phyloP scores from a whole-genome alignment of 805 yeast species.

The Debaryomyces tyrocola region DNA sequence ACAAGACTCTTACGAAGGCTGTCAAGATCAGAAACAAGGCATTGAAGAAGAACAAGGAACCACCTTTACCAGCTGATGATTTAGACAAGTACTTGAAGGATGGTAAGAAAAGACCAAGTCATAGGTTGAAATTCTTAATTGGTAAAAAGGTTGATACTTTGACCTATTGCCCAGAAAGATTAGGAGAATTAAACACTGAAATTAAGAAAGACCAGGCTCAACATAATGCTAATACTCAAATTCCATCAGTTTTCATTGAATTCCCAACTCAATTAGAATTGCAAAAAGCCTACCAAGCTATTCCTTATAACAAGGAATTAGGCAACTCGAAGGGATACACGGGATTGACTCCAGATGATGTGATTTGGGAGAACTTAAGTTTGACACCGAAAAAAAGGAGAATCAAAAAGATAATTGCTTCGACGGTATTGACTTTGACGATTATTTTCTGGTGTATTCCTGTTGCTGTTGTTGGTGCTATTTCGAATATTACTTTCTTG shows the following conservation, averaged over 20 bases:
- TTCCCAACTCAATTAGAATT: conserved; percentile 84
- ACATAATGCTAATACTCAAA: conserved; percentile 50
- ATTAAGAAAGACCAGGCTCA: conserved; percentile 58
- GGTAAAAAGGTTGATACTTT: conserved; percentile 88
- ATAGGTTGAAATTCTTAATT: conserved; percentile 64
- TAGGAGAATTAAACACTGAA: conserved; percentile 68
- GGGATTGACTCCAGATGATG: conserved; percentile 77
- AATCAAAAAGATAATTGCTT: conserved; percentile 57
- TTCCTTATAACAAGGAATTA: conserved; percentile 54
- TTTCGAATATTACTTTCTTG: conserved; percentile 65
- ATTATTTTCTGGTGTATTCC: conserved; percentile 74
- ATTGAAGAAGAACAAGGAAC: conserved; percentile 54
- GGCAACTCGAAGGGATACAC: conserved; percentile 49
- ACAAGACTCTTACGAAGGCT: conserved; percentile 58
- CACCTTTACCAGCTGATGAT: conserved; percentile 58
- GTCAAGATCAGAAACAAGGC: conserved; percentile 55
- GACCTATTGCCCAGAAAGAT: conserved; percentile 63
- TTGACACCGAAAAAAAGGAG: conserved; percentile 57
- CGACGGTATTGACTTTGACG: conserved; percentile 61
- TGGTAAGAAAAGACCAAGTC: conserved; percentile 76
- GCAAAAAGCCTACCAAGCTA: conserved; percentile 82
- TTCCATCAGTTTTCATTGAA: conserved; percentile 75
- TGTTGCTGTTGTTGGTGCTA: conserved; percentile 74
- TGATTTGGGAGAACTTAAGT: conserved; percentile 78
- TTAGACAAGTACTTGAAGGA: conserved; percentile 64